These are phyloP conservation scores for Penicillium coffeae DNA, from an alignment of 495 filamentous ascomycete species.

Conservation along the genomic window DNA sequence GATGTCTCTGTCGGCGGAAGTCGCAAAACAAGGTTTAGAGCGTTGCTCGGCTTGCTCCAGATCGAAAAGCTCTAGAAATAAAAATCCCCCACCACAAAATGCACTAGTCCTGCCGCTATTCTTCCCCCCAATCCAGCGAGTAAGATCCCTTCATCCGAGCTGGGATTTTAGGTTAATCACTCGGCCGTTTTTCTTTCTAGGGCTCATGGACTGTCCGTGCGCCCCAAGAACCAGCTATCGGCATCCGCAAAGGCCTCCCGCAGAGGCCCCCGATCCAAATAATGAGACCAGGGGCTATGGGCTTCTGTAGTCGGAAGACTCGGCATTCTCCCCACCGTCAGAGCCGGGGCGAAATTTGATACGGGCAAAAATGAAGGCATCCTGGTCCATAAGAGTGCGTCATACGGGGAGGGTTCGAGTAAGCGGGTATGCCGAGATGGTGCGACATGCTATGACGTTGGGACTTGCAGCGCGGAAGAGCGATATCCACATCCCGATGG, in stretches of 20 bases:
- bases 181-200: neutral
- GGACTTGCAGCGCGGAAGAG: neutral
- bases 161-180: neutral
- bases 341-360: too few species aligned
- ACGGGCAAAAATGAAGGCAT: too few species aligned
- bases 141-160: neutral
- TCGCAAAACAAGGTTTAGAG: slow-evolving; percentile 9
- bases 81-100: slow-evolving; percentile 7
- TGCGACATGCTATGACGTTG: neutral
- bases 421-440: neutral
- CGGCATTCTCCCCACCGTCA: too few species aligned
- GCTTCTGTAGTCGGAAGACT: neutral
- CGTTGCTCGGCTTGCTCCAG: slow-evolving; percentile 13
- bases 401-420: neutral
- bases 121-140: neutral
- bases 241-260: neutral
- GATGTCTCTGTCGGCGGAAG: too few species aligned
- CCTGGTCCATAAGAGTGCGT: neutral
- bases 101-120: neutral
- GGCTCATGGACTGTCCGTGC: neutral
- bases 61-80: slow-evolving; percentile 12
- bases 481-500: neutral
- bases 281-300: neutral
- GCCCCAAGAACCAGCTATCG: neutral
- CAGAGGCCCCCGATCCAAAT: neutral